Evolutionary conservation across 805 yeast genomes (phyloP), one percentile per base, ranked within the genome.

Genomic region (Candida chauliodis): DNA sequence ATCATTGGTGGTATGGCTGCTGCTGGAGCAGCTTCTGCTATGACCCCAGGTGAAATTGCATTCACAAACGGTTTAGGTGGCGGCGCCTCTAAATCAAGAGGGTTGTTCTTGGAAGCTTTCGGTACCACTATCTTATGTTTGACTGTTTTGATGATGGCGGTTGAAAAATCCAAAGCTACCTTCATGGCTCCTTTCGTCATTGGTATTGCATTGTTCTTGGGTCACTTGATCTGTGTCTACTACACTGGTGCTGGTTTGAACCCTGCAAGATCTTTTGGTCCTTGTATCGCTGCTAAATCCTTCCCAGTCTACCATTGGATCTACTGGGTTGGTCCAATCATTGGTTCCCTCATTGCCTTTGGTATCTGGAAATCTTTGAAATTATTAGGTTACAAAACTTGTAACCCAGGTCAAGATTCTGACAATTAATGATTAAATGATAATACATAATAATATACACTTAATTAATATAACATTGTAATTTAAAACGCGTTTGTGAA

Each of bases 301-400:
- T 88, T 88, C 81, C 95, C 95, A 24, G 59, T 53, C 54, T 87
- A 87, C 68, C 88, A 80, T 73, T 87, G 95, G 95, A 86, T 88
- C 48, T 87, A 87, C 74, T 86, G 95, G 93, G 78, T 87, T 41
- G 96, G 96, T 38, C 95, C 96, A 44, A 51, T 80, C 39, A 55
- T 84, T 42, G 95, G 95, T 47, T 66, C 90, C 8, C 44, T 73
- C 40, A 57, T 86, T 49, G 81, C 95, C 26, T 77, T 73, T 49
- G 75, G 73, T 44, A 69, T 85, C 47, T 84, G 86, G 83, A 72
- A 79, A 56, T 47, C 77, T 34, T 69, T 86, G 66, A 80, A 78
- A 61, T 51, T 75, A 53, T 68, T 84, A 52, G 74, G 82, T 53
- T 84, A 83, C 64, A 81, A 78, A 66, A 50, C 55, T 30, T 46